Evolutionary conservation across 306 rosid genomes (phyloP).

Genomic region (Abrus pulchellus): DNA sequence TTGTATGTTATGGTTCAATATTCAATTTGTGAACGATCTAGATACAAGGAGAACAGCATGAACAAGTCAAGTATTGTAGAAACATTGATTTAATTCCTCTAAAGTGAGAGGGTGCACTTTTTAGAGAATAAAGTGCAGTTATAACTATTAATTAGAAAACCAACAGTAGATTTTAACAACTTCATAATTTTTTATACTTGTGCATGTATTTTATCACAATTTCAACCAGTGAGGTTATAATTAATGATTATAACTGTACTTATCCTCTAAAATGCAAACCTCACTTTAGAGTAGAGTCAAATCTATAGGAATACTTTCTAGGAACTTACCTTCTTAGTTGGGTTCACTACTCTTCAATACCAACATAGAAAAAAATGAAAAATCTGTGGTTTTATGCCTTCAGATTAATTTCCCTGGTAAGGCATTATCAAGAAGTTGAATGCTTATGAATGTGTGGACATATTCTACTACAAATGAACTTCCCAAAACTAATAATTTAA

Average conservation of each 20-base stretch:
- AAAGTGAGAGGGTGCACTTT: too few relatives aligned
- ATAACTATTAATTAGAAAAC: too few relatives aligned
- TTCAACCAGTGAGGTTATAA: too few relatives aligned
- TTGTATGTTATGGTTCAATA: neutral
- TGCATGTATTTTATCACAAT: too few relatives aligned
- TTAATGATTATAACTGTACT: too few relatives aligned
- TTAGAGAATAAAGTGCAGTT: too few relatives aligned
- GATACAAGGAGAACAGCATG: neutral
- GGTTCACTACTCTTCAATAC: slow-evolving; percentile 4
- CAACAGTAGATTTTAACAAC: too few relatives aligned
- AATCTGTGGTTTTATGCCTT: neutral
- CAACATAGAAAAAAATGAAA: neutral
- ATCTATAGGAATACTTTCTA: neutral
- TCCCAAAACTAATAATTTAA: neutral
- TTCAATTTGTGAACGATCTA: neutral
- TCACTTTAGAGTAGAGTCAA: too few relatives aligned
- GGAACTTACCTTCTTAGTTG: neutral
- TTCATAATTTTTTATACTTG: too few relatives aligned
- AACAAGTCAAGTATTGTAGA: neutral
- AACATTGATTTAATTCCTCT: neutral
- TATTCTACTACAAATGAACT: slow-evolving; percentile 21
- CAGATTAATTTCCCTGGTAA: neutral
- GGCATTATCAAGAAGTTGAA: neutral
- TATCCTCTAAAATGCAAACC: too few relatives aligned
- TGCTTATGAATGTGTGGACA: neutral